A percentile compares a stretch with the other conserved stretches of the same genome.
Evolutionary conservation across 805 yeast species (phyloP).

Genomic region (Candida takata): DNA sequence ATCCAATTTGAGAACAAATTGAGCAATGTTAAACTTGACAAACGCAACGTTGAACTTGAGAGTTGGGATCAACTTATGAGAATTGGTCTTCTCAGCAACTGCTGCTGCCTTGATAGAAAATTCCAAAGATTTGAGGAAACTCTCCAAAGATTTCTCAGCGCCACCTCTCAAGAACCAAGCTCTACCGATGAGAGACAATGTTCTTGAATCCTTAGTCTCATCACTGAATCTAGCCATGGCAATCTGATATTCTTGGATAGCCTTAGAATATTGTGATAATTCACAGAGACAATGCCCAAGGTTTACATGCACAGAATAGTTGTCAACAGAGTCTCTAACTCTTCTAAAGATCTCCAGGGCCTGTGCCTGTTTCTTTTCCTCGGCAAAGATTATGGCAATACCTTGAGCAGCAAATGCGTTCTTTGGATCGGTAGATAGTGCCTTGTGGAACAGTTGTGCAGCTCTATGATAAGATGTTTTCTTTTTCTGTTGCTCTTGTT

Average conservation of each 20-base stretch:
- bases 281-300: conserved; percentile 84
- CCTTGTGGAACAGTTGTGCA: conserved; percentile 88
- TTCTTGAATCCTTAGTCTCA: conserved; percentile 55
- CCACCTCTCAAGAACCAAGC: conserved; percentile 83
- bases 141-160: conserved; percentile 56
- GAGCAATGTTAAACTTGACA: conserved; percentile 82
- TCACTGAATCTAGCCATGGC: conserved; percentile 60
- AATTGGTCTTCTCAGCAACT: conserved; percentile 25
- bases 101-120: conserved; percentile 52
- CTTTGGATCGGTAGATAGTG: conserved; percentile 70
- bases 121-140: conserved; percentile 54
- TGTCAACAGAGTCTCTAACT: conserved; percentile 83
- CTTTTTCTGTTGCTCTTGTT: conserved; percentile 47
- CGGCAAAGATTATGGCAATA: conserved; percentile 86
- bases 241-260: conserved; percentile 82
- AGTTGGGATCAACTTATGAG: conserved; percentile 34
- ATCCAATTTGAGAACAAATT: conserved; percentile 58
- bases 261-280: conserved; percentile 72
- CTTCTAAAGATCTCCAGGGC: conserved; percentile 86
- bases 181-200: conserved; percentile 69
- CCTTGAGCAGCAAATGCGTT: conserved; percentile 98
- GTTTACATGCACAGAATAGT: conserved; percentile 75
- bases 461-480: conserved; percentile 80
- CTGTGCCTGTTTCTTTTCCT: conserved; percentile 61
- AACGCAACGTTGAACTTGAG: conserved; percentile 76